Base-by-base conservation (phyloP, 805 yeast species). In the Saccharomycopsis guyanensis region DNA sequence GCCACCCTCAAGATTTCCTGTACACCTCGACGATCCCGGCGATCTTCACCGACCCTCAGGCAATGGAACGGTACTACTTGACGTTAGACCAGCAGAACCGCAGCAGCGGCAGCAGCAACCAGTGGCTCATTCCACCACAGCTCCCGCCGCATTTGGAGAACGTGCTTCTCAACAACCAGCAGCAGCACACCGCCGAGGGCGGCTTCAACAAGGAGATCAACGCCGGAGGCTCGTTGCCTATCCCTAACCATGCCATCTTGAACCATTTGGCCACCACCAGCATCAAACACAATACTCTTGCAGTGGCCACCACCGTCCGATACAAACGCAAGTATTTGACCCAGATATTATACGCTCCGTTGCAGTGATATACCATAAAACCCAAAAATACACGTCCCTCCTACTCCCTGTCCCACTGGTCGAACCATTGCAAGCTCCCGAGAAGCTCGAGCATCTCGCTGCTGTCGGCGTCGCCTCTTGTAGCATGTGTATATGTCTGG, bases 211-310 rank as follows among this genome's bases (percentile, higher is more conserved):
- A 50, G 23, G 53, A 50, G 36, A 36, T 50, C 10, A 50, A 50
- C 38, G 52, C 53, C 12, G 53, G 53, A 15, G 53, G 53, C 2
- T 44, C 51, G 16, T 47, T 50, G 29, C 53, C 95, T 7, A 87
- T 88, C 47, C 97, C 97, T 12, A 87, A 89, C 60, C 97, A 89
- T 61, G 97, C 89, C 47, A 95, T 89, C 20, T 69, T 89, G 56
- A 89, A 89, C 60, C 97, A 89, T 63, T 69, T 89, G 63, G 96
- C 96, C n/a, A 89, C 97, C 5, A 87, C 96, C 8, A 82, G 93
- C 53, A 89, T 89, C 57, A 87, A 89, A 59, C 96, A 89, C 59
- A 88, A 87, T 62, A 91, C 95, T 0, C 70, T 89, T 48, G 95
- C 97, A 5, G 97, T 89, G 40, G 96, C 96, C 2, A 79, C 88